These are phyloP conservation scores for Westerdykella ornata DNA, from an alignment of 2,329 filamentous ascomycete genomes.

Conservation along the genomic window DNA sequence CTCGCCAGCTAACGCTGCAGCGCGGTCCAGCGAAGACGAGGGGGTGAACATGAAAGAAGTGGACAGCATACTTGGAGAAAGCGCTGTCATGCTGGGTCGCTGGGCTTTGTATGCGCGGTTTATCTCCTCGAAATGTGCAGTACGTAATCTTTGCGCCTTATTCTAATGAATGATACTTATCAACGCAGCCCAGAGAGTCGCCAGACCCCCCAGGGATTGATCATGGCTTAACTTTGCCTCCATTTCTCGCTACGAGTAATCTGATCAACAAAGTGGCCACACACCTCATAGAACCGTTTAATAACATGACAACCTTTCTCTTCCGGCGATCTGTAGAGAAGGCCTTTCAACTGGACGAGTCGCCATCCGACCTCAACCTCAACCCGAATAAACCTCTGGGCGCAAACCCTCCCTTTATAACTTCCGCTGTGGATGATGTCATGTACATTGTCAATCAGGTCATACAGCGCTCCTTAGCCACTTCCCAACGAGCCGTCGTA, in stretches of 20 bases:
- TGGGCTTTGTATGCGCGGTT: conserved; percentile 94
- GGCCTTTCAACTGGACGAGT: conserved; percentile 92
- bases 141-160: conserved; percentile 41
- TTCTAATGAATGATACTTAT: conserved; percentile 14
- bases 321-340: conserved; percentile 94
- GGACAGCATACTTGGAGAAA: conserved; percentile 79
- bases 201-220: conserved; percentile 50
- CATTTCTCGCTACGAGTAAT: conserved; percentile 70
- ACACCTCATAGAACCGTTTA: conserved; percentile 74
- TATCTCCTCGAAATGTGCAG: conserved; percentile 75
- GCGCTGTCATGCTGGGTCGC: conserved; percentile 81
- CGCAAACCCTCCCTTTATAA: conserved; percentile 80
- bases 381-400: conserved; percentile 65
- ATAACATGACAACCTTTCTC: conserved; percentile 91
- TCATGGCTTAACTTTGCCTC: conserved; percentile 57
- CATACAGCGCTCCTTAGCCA: conserved; percentile 76
- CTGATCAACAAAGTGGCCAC: conserved; percentile 70
- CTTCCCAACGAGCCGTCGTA: conserved; percentile 73
- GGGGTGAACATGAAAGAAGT: conserved; percentile 95
- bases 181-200: conserved; percentile 22
- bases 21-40: conserved; percentile 75
- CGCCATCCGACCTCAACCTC: conserved; percentile 70
- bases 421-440: conserved; percentile 92
- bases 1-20: conserved; percentile 59
- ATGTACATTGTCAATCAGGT: conserved; percentile 99